Evolutionary conservation across 78 protist genomes (phyloP).

Genomic region (Dictyostelium purpureum): DNA sequence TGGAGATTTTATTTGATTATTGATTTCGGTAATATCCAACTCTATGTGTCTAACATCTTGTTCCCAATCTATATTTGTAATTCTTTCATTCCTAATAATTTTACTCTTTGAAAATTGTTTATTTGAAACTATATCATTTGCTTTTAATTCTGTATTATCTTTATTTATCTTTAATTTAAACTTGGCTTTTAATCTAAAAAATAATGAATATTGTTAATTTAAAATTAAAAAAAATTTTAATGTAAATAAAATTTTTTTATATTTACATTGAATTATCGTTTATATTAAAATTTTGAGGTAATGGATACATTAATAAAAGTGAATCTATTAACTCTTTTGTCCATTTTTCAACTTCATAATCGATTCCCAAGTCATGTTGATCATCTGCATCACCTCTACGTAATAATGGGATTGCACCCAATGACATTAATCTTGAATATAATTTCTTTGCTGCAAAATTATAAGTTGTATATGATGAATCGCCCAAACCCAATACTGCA

Average conservation of each 20-base stretch:
- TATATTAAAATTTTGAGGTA: conserved; percentile 20
- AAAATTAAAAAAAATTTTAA: neutral
- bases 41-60: conserved; percentile 82
- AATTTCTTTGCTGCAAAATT: conserved; percentile 74
- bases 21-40: conserved; percentile 37
- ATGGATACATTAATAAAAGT: conserved; percentile 36
- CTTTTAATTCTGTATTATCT: neutral
- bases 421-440: conserved; percentile 19
- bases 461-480: conserved; percentile 78
- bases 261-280: neutral
- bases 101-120: conserved; percentile 8
- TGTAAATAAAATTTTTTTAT: neutral
- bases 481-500: conserved; percentile 78
- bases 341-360: conserved; percentile 83
- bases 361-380: conserved; percentile 79
- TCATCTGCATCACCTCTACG: conserved; percentile 83
- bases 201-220: neutral
- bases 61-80: conserved; percentile 62
- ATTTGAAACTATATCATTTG: neutral
- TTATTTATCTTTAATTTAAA: neutral
- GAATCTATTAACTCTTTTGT: conserved; percentile 17
- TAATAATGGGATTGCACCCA: conserved; percentile 64
- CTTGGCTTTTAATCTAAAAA: neutral
- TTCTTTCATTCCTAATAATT: conserved; percentile 35
- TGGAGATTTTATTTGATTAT: neutral